These are phyloP conservation scores for Stagonosporopsis cucurbitacearum DNA, from an alignment of 2,329 filamentous ascomycete genomes.

Conservation along the genomic window DNA sequence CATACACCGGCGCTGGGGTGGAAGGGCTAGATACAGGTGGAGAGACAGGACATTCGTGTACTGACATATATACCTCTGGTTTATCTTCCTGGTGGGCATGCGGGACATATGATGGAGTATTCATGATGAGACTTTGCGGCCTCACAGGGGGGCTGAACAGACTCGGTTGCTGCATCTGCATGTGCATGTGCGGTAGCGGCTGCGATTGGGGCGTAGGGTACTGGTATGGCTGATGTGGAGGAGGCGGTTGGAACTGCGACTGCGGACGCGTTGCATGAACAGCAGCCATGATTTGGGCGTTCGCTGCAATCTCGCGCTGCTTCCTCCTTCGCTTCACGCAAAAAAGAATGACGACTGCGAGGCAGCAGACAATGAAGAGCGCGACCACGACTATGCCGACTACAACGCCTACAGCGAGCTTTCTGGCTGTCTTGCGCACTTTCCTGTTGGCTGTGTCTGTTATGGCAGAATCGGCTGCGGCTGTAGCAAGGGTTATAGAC, in stretches of 20 bases:
- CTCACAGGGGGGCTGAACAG: slow-evolving; percentile 2
- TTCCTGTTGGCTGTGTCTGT: background rate
- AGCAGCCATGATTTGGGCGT: slow-evolving; percentile 22
- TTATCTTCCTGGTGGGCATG: slow-evolving; percentile 22
- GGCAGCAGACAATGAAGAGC: slow-evolving; percentile 25
- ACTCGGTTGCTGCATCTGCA: background rate
- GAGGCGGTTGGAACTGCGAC: slow-evolving; percentile 18
- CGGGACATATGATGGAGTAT: slow-evolving; percentile 20
- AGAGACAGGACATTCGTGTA: slow-evolving; percentile 23
- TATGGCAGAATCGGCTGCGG: slow-evolving; percentile 24
- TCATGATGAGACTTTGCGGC: slow-evolving; percentile 11
- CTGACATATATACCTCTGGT: slow-evolving; percentile 24
- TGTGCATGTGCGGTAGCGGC: background rate
- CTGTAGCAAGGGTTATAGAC: slow-evolving; percentile 25
- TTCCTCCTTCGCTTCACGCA: slow-evolving; percentile 31
- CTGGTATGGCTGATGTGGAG: slow-evolving; percentile 12
- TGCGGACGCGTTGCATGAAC: slow-evolving; percentile 25
- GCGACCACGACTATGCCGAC: slow-evolving; percentile 30
- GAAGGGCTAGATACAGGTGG: slow-evolving; percentile 28
- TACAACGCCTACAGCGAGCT: slow-evolving; percentile 27
- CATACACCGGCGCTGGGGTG: slow-evolving; percentile 34
- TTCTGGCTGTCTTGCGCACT: slow-evolving; percentile 21
- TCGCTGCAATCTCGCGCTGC: slow-evolving; percentile 24
- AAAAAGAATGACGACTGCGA: slow-evolving; percentile 27
- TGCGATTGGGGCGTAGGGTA: slow-evolving; percentile 5